These are phyloP conservation scores for Phlyctochytrium bullatum DNA, from an alignment of 192 early-diverging fungal genomes.

Conservation along the genomic window DNA sequence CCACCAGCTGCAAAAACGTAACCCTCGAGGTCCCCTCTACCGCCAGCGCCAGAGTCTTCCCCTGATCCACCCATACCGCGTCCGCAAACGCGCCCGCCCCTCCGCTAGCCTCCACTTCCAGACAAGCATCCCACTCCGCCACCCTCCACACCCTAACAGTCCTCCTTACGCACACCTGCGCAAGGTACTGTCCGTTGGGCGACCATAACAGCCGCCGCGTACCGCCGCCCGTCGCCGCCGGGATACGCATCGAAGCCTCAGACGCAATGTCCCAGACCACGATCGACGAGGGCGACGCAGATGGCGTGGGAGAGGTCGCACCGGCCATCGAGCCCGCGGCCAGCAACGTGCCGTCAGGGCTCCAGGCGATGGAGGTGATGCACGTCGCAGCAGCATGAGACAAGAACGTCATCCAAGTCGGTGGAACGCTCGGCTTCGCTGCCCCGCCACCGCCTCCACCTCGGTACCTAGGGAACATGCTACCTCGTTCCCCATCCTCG, in stretches of 20 bases:
- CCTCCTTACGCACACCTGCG: background rate
- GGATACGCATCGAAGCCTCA: background rate
- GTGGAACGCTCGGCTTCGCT: background rate
- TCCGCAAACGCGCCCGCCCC: background rate
- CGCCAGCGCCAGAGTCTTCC: background rate
- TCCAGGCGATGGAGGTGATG: background rate
- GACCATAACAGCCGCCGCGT: background rate
- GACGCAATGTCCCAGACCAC: slow-evolving; percentile 1
- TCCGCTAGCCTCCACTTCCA: background rate
- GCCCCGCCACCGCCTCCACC: background rate
- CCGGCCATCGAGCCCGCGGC: background rate
- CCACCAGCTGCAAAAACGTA: background rate
- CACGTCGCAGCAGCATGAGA: too few relatives aligned
- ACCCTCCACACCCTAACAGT: background rate
- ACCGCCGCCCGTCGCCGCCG: background rate
- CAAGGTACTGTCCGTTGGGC: background rate
- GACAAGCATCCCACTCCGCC: background rate
- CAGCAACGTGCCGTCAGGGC: background rate
- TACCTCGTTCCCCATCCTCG: background rate
- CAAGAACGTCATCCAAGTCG: background rate
- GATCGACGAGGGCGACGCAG: background rate
- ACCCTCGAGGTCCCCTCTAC: background rate
- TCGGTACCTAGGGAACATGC: background rate
- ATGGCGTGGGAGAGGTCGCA: too few relatives aligned
- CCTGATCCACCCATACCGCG: background rate